Evolutionary conservation across 2,329 filamentous ascomycete genomes (phyloP).

Genomic region (Allantophomopsis cytisporea): DNA sequence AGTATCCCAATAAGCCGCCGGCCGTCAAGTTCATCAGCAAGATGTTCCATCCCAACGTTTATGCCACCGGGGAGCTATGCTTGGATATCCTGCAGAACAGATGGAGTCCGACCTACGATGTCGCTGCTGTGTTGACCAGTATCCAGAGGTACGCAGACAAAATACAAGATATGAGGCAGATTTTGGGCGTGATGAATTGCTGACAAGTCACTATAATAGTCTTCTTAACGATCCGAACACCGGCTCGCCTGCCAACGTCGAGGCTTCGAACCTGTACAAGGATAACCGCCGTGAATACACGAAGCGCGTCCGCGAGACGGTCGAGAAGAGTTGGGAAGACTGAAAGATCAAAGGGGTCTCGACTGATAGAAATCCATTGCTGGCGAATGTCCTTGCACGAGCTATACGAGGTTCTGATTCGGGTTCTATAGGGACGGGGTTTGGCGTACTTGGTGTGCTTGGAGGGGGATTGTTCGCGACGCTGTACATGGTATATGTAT

Average conservation of each 20-base stretch:
- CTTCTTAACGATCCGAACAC: conserved; percentile 96
- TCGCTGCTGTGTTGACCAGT: conserved; percentile 90
- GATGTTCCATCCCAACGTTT: conserved; percentile 99
- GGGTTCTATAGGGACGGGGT: no score
- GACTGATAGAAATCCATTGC: no score
- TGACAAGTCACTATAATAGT: conserved; percentile 33
- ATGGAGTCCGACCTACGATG: conserved; percentile 98
- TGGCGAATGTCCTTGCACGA: no score
- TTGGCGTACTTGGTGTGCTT: no score
- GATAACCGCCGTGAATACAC: conserved; percentile 95
- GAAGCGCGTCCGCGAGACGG: conserved; percentile 88
- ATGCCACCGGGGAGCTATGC: conserved; percentile 91
- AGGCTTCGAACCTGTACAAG: conserved; percentile 96
- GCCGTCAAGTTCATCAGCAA: conserved; percentile 97
- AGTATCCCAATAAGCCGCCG: conserved; percentile 96
- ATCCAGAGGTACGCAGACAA: conserved; percentile 69
- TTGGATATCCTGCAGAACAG: conserved; percentile 94
- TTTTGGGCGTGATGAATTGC: conserved; percentile 5
- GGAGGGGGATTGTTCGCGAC: no score
- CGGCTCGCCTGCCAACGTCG: conserved; percentile 94
- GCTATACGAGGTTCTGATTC: no score
- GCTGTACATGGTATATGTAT: no score
- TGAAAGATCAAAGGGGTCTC: conserved; percentile 21
- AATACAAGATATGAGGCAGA: not conserved
- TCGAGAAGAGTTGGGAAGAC: conserved; percentile 99